Conservation (phyloP, 1,139 yeast genomes). For the Meyerozyma athensensis region DNA sequence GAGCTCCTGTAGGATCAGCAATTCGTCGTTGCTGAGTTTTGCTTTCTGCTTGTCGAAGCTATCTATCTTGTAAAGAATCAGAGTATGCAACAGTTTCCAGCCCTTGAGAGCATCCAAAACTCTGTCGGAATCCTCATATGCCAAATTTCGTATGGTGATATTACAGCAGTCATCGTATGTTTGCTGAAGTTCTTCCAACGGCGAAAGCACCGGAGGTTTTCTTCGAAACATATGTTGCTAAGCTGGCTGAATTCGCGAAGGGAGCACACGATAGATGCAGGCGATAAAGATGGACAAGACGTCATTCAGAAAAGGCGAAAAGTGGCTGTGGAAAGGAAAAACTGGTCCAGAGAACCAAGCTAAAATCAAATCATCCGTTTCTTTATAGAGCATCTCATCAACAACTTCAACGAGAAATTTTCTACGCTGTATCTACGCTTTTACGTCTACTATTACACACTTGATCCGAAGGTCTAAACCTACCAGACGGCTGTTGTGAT, state of each 20-base stretch:
- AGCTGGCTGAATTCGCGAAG: slow-evolving; percentile 1
- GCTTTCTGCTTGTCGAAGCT: slow-evolving; percentile 42
- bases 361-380: too few relatives aligned
- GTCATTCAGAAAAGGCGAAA: slow-evolving; percentile 1
- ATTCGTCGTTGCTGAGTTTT: slow-evolving; percentile 39
- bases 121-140: slow-evolving; percentile 51
- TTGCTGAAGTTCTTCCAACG: slow-evolving; percentile 54
- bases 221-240: slow-evolving; percentile 41
- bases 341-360: too few relatives aligned
- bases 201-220: slow-evolving; percentile 49
- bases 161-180: slow-evolving; percentile 60
- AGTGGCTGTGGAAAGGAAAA: background rate
- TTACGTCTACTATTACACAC: too few relatives aligned
- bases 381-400: too few relatives aligned
- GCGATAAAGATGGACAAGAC: slow-evolving; percentile 2
- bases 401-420: background rate
- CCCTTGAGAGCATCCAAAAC: slow-evolving; percentile 59
- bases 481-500: slow-evolving; percentile 43
- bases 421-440: background rate
- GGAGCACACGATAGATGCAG: background rate
- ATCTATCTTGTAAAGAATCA: slow-evolving; percentile 52
- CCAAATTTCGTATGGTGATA: slow-evolving; percentile 50
- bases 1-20: slow-evolving; percentile 39
- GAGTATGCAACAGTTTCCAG: slow-evolving; percentile 66
- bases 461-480: too few relatives aligned